Base-by-base conservation (phyloP, 2,329 filamentous ascomycete genomes). In the Alternaria dauci region DNA sequence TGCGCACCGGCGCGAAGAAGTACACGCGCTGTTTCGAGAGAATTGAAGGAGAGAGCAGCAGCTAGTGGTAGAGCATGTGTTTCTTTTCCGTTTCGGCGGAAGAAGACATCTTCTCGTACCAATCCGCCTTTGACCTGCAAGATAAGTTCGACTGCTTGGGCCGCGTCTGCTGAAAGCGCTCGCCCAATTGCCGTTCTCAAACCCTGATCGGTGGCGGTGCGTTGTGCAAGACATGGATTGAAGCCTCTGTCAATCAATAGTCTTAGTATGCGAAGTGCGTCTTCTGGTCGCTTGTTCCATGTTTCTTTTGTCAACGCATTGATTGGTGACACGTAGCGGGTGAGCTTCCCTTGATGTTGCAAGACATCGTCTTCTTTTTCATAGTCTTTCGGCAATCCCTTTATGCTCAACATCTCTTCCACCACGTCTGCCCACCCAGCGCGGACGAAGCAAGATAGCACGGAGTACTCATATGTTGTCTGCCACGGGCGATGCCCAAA, bases 381-480 rank as follows among this genome's bases (percentile, higher is more conserved):
- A 18, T 64, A 66, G 7, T 65, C 61, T 12, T 51, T 54, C 0
- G 65, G 61, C 5, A 48, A 38, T 8, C 63, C 53, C 47, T 61
- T 68, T 16, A 65, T 38, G 8, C 61, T 60, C 20, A 68, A 11
- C 63, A 69, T 61, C 4, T 61, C 59, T 51, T 69, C 67, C 12
- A 69, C 65, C 2, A 58, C 64, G 38, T 69, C 67, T 25, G 67
- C 65, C 65, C 65, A 69, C 23, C 67, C 67, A 47, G 63, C 65
- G 36, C 61, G 43, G 2, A 56, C 46, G 18, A 69, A 68, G 43
- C 67, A 68, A 28, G 65, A 52, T 23, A 69, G 52, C 8, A 58
- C 62, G 1, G 63, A 68, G 12, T 63, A 55, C 48, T 66, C 65
- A 26, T 69, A 69, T 12, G 65, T 69, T 1, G 58, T 69, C 12